Conservation (phyloP, 208 protist genomes). For the Naegleria gruberi region DNA sequence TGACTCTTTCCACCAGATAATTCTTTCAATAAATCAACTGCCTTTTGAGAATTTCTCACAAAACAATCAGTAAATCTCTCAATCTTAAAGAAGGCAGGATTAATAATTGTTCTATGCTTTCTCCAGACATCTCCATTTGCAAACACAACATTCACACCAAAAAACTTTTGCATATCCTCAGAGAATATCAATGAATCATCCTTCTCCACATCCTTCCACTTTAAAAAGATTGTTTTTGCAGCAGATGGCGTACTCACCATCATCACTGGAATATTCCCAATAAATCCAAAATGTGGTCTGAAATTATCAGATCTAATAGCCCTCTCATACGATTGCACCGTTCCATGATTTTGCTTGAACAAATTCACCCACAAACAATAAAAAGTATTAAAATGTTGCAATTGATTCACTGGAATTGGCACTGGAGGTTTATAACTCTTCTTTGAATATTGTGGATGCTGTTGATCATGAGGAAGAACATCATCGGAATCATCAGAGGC, state of each 20-base stretch:
- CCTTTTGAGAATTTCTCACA: neutral
- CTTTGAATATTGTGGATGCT: neutral
- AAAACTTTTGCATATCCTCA: neutral
- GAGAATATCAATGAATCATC: neutral
- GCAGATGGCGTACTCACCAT: neutral
- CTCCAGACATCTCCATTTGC: neutral
- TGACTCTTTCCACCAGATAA: neutral
- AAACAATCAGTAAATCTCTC: neutral
- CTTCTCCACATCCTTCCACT: neutral
- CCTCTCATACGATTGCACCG: neutral
- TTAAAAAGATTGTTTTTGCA: neutral
- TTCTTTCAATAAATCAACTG: neutral
- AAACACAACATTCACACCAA: neutral
- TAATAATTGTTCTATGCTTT: neutral
- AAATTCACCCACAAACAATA: neutral
- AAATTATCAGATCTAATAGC: neutral
- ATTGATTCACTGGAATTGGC: neutral
- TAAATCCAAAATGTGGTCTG: neutral
- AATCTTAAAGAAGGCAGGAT: constrained; percentile 13
- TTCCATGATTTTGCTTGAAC: neutral
- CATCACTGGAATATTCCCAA: neutral
- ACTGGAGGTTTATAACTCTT: neutral
- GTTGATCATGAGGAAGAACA: no score
- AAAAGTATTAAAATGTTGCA: neutral
- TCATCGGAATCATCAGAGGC: no score